Evolutionary conservation across 1,284 basidiomycete genomes (phyloP), one percentile per base, ranked within the genome.

Genomic region (Trichosporon ovoides): DNA sequence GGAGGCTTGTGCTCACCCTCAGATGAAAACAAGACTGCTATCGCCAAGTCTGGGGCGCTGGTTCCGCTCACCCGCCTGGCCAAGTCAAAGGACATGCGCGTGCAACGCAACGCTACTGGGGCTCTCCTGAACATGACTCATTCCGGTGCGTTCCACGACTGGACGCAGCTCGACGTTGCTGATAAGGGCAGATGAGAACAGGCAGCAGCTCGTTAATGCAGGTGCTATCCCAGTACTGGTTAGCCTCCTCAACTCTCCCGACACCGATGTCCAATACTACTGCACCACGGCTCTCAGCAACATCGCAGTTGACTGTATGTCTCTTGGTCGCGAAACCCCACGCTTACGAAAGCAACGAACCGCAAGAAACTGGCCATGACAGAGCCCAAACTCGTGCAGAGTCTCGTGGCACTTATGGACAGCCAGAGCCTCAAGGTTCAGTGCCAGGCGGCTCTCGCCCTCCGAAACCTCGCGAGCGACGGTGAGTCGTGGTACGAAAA

Each of bases 1-100:
- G 14, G 49, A 43, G 52, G 31, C 19, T 20, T 31, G 14, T 56
- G 24, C 63, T 58, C 12, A 63, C 52, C 62, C 12, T 12, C 59
- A 82, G 94, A 99, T 72, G 96, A 99, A 76, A 99, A 99, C 84
- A 99, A 99, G 84, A 97, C 94, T 52, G 97, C 96, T 83, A 99
- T 99, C 64, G 96, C 96, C 56, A 98, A 98, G 81, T 98, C 94
- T 4, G 96, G 96, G 54, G 96, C 96, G 14, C 81, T 99, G 53
- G 92, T 98, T 24, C 96, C 96, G 37, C 84, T 99, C 38, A 98
- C 96, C 48, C 86, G 96, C 52, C 83, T 99, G 48, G 96, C 96
- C 48, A 87, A 92, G 62, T 97, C 94, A 33, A 98, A 98, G 79
- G 96, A 99, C 77, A 98, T 98, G 93, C 86, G 96, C 36, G 96